Evolutionary conservation across 257 asterid species (phyloP), one percentile per base, ranked within the genome.

Genomic region (Perilla frutescens): DNA sequence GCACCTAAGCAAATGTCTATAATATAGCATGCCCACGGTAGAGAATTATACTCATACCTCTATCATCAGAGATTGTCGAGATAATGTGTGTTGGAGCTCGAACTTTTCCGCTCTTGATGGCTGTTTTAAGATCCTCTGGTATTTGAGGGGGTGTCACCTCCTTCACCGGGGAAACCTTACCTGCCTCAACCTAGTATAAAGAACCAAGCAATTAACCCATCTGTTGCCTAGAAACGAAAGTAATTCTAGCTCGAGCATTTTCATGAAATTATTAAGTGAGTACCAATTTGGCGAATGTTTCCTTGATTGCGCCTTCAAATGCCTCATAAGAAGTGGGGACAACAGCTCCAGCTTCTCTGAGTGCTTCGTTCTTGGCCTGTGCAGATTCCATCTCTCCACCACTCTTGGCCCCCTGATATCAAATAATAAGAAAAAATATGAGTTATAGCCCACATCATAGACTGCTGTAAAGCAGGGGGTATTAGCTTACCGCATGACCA

Each of bases 381-480:
- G 99, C 99, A 65, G 99, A 95, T 81, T 95, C 99, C 96, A 95
- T 72, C 76, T 95, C 99, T 54, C 96, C 97, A 64, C 99, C 99
- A 86, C 99, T 95, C 86, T 95, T 95, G 73, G 99, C 99, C 50
- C 99, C 99, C 99, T 95, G 82, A 77, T 78, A 62, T 20, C 26
- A 68, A 12, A 71, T 39, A 58, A 47, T 43, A 51, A 71, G 56
- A 68, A 41, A 48, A 60, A 57, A 41, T 68, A 62, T 56, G 41
- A 63, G 79, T 77, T 66, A 32, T 26, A 66, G 47, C 68, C 58
- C 40, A 65, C 62, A 44, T 44, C 62, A 69, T 20, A 71, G 50
- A 43, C 34, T 61, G 41, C 40, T 14, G 6, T 43, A 60, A 60
- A 49, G 7, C 11, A 61, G 12, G 48, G 51, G 75, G 77, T 14